These are phyloP conservation scores for Zalaria sp. DNA, from an alignment of 2,329 filamentous ascomycete species.

Conservation along the genomic window DNA sequence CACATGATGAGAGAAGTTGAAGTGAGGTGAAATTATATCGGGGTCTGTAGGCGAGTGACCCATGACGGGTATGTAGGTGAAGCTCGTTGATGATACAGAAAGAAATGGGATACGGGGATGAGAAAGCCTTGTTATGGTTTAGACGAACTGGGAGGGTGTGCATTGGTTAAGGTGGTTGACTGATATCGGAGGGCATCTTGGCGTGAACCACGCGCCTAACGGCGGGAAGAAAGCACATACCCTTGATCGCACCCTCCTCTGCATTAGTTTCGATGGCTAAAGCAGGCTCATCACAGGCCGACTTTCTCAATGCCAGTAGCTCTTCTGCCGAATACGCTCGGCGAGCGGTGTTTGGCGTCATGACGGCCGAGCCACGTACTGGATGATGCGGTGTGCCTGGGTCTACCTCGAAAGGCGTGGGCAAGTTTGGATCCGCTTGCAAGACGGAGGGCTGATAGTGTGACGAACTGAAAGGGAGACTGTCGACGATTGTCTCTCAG, in stretches of 20 bases:
- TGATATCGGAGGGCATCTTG: not conserved
- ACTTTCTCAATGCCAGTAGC: conserved; percentile 18
- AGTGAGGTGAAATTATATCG: not conserved
- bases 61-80: not conserved
- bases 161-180: not conserved
- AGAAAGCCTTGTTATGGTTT: too few relatives aligned
- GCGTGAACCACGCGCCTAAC: not conserved
- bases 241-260: conserved; percentile 22
- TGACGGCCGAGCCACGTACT: not conserved
- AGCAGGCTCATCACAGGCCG: conserved; percentile 18
- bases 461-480: too few relatives aligned
- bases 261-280: conserved; percentile 21
- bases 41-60: not conserved
- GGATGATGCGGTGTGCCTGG: too few relatives aligned
- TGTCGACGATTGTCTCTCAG: too few relatives aligned
- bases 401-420: too few relatives aligned
- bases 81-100: not conserved
- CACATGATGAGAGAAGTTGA: conserved; percentile 3
- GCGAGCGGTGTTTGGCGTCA: conserved; percentile 13
- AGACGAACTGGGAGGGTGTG: too few relatives aligned
- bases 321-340: conserved; percentile 23
- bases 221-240: conserved; percentile 9
- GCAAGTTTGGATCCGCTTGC: too few relatives aligned
- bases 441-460: too few relatives aligned
- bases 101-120: not conserved